Evolutionary conservation across 2,329 filamentous ascomycete species (phyloP).

Genomic region (Monascus ruber): DNA sequence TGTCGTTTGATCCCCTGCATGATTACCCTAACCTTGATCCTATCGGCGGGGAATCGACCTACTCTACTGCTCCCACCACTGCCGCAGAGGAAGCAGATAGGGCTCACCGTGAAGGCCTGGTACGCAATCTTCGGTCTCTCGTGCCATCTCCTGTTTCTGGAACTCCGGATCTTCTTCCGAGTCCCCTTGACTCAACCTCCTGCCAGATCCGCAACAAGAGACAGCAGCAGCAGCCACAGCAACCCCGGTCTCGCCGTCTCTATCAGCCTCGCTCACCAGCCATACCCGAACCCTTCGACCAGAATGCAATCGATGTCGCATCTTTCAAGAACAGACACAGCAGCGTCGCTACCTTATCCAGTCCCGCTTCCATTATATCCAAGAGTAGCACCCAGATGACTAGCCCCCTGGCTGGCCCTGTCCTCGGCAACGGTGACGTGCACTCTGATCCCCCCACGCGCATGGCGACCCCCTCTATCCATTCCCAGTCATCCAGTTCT

Average conservation of each 20-base stretch:
- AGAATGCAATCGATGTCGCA: constrained; percentile 2
- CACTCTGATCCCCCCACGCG: constrained; percentile 10
- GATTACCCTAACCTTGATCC: constrained; percentile 7
- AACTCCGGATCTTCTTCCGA: constrained; percentile 4
- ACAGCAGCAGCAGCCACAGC: background rate
- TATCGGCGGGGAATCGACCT: constrained; percentile 1
- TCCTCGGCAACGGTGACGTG: constrained; percentile 2
- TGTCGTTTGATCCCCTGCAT: constrained; percentile 9
- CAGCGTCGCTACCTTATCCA: constrained; percentile 5
- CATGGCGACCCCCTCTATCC: constrained; percentile 8
- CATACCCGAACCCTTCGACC: background rate
- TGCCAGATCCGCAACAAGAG: constrained; percentile 7
- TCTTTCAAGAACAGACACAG: constrained; percentile 4
- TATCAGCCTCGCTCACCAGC: constrained; percentile 9
- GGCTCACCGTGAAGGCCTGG: constrained; percentile 8
- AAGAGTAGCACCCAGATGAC: constrained; percentile 7
- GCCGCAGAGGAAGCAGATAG: constrained; percentile 6
- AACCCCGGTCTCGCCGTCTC: constrained; percentile 10
- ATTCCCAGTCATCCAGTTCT: constrained; percentile 6
- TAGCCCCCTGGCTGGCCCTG: constrained; percentile 4
- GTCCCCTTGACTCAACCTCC: constrained; percentile 2
- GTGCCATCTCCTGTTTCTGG: constrained; percentile 6
- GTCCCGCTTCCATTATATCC: constrained; percentile 6
- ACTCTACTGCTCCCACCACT: constrained; percentile 3
- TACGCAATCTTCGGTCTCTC: constrained; percentile 10